These are phyloP conservation scores for Triadica sebifera DNA, from an alignment of 345 rosid genomes.

Conservation along the genomic window DNA sequence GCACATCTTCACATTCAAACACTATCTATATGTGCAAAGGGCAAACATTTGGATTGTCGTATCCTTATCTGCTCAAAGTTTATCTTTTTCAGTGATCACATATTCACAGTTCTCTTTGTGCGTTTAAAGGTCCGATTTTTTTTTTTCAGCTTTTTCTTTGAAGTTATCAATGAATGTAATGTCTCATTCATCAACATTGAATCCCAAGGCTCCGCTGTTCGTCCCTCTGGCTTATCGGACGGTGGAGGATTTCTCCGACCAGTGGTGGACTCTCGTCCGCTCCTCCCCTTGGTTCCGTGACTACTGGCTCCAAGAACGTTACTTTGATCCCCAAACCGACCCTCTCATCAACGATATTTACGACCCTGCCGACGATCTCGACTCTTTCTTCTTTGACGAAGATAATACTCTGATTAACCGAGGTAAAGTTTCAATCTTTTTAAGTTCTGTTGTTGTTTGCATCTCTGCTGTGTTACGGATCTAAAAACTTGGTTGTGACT, in stretches of 20 bases:
- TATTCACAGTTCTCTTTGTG: not conserved
- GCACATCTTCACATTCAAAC: not conserved
- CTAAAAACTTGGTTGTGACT: constrained; percentile 8
- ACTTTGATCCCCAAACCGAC: constrained; percentile 42
- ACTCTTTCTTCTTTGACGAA: constrained; percentile 26
- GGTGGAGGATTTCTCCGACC: constrained; percentile 71
- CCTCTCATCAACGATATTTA: constrained; percentile 19
- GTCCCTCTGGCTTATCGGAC: constrained; percentile 53
- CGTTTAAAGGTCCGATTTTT: not conserved
- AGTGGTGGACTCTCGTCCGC: constrained; percentile 69
- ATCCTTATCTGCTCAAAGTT: not conserved
- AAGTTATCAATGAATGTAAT: constrained; percentile 37
- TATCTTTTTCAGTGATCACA: not conserved
- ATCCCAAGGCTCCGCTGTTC: constrained; percentile 63
- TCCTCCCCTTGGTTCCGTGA: constrained; percentile 64
- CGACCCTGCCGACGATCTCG: constrained; percentile 26
- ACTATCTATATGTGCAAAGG: not conserved
- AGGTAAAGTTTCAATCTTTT: not conserved
- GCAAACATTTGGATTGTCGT: not conserved
- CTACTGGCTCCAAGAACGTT: constrained; percentile 67
- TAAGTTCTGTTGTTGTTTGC: not conserved
- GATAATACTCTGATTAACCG: not conserved
- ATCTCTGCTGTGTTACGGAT: not conserved
- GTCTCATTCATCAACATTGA: constrained; percentile 38
- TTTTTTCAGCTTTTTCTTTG: not conserved